These are phyloP conservation scores for Medicago lupulina DNA, from an alignment of 306 rosid genomes.

Conservation along the genomic window DNA sequence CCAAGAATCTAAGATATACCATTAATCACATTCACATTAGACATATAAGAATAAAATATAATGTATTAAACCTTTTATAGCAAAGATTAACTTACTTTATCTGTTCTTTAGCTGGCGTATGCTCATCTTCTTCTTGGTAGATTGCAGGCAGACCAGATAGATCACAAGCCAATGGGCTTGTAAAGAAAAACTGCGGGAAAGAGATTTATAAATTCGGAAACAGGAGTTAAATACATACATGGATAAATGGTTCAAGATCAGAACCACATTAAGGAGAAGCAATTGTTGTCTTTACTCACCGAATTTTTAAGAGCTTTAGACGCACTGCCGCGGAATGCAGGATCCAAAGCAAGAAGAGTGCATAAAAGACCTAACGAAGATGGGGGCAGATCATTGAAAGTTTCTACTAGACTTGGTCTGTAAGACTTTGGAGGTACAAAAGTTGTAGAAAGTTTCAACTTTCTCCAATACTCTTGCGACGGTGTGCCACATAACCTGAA, in stretches of 20 bases:
- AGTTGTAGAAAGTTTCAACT: slow-evolving; percentile 61
- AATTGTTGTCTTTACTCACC: slow-evolving; percentile 50
- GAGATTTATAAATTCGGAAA: slow-evolving; percentile 21
- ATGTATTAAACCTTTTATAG: background rate
- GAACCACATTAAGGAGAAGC: slow-evolving; percentile 26
- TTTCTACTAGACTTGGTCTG: slow-evolving; percentile 67
- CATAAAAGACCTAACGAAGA: slow-evolving; percentile 75
- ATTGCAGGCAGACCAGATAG: slow-evolving; percentile 75
- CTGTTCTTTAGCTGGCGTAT: slow-evolving; percentile 56
- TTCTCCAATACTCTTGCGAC: slow-evolving; percentile 88
- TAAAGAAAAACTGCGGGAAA: slow-evolving; percentile 75
- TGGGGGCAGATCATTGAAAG: slow-evolving; percentile 68
- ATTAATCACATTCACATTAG: too few species aligned
- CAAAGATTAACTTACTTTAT: slow-evolving; percentile 69
- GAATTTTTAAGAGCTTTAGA: slow-evolving; percentile 69
- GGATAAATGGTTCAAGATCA: background rate
- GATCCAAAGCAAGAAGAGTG: slow-evolving; percentile 83
- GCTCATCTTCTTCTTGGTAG: slow-evolving; percentile 54
- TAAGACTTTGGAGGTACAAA: slow-evolving; percentile 76
- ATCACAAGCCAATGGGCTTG: slow-evolving; percentile 79
- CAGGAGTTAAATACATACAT: background rate
- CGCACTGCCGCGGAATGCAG: slow-evolving; percentile 75
- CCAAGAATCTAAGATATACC: too few species aligned
- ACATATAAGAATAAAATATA: background rate
- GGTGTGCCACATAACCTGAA: slow-evolving; percentile 93